Conservation (phyloP, 2,329 filamentous ascomycete species). For the Colletotrichum salicis region DNA sequence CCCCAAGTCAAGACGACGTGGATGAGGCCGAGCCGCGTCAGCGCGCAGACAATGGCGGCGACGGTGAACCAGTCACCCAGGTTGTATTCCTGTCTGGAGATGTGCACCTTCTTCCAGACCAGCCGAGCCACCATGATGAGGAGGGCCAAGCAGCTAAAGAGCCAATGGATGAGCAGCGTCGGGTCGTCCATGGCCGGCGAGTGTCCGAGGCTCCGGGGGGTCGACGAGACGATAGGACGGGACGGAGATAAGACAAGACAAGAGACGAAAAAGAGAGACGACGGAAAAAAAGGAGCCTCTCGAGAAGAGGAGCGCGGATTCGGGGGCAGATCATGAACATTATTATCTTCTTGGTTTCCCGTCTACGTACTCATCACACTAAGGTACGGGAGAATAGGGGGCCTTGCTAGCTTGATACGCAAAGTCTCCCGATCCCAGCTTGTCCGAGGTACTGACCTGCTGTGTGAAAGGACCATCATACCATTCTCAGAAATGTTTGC, state of each 20-base stretch:
- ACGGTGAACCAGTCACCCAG: slow-evolving; percentile 45
- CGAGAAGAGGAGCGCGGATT: not conserved
- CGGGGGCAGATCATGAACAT: slow-evolving; percentile 28
- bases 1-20: slow-evolving; percentile 50
- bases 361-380: not conserved
- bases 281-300: slow-evolving; percentile 19
- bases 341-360: slow-evolving; percentile 20
- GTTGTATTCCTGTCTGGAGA: slow-evolving; percentile 36
- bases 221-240: not conserved
- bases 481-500: slow-evolving; percentile 8
- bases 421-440: slow-evolving; percentile 17
- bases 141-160: slow-evolving; percentile 40
- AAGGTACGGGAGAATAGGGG: slow-evolving; percentile 1
- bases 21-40: slow-evolving; percentile 42
- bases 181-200: slow-evolving; percentile 36
- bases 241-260: not conserved
- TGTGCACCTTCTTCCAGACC: slow-evolving; percentile 34
- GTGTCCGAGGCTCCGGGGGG: slow-evolving; percentile 7
- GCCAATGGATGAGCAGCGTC: slow-evolving; percentile 39
- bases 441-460: slow-evolving; percentile 1
- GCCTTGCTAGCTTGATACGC: slow-evolving; percentile 11
- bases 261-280: slow-evolving; percentile 1
- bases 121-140: slow-evolving; percentile 38
- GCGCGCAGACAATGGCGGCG: slow-evolving; percentile 50
- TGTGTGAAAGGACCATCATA: not conserved